Evolutionary conservation across 768 basidiomycete species (phyloP), one percentile per base, ranked within the genome.

Genomic region (Dentipellis fragilis): DNA sequence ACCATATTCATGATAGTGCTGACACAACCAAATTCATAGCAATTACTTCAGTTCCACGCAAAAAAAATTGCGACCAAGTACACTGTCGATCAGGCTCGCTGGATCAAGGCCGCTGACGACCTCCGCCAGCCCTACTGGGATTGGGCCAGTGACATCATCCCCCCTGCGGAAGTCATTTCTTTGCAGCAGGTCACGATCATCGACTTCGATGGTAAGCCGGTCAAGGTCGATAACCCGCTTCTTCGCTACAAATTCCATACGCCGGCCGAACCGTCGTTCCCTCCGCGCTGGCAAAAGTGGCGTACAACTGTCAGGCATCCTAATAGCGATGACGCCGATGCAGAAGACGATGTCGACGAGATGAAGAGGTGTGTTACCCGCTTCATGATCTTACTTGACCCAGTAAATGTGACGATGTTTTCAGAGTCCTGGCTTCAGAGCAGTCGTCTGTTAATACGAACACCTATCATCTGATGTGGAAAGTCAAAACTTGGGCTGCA

Each of bases 121-220:
- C 63, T 77, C 7, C 71, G 76, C 19, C 64, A 68, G 47, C 76
- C 76, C 0, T 80, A 73, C 66, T 80, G 77, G 78, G 78, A 80
- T 62, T 80, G 78, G 78, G 76, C 77, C 3, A 50, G 38, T 2
- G 69, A 72, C 11, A 39, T 66, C 1, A 65, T 72, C 12, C 73
- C 73, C 22, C 75, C 77, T 7, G 52, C 64, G 1, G 70, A 74
- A 55, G 69, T 78, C 42, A 73, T 74, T 51, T 64, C 66, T 9
- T 54, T 65, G 35, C 58, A 62, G 48, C 56, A 66, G 22, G 70
- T 75, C 37, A 60, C 63, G 1, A 73, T 76, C 55, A 67, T 64
- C 37, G 62, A 61, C 2, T 64, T 71, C 10, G 61, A 71, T 52
- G 72, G 74, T 21, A 52, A 56, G 29, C 63, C 48, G 36, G 54